Evolutionary conservation across 2,329 filamentous ascomycete species (phyloP), one percentile per base, ranked within the genome.

Genomic region (Trichoderma semiorbis): DNA sequence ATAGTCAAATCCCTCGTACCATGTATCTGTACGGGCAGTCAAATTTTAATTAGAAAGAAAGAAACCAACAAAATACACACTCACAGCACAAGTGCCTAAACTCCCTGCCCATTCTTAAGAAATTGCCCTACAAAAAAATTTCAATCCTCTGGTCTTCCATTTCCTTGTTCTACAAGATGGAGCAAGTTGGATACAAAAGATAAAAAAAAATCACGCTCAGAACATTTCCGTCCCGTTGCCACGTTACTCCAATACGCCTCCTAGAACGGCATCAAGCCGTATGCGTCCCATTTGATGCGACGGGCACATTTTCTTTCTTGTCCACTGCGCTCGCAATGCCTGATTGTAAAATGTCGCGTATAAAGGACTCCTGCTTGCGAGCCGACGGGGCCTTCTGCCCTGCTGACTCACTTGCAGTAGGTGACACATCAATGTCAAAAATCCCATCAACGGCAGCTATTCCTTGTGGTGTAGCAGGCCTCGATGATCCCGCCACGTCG

Each of bases 191-290:
- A 72, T 70, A 62, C 72, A 75, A 69, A 47, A 63, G 14, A 43
- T 39, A 36, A 55, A 28, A 39, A 32, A 30, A 34, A 55, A n/a
- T 10, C 30, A 58, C 32, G 50, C 69, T 63, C 43, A 64, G 47
- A 62, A 55, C 43, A 64, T 70, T 53, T 43, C 39, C 66, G 26
- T 18, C 30, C 73, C 72, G 67, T 73, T 70, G 71, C 73, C 74
- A 73, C 71, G 53, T 72, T 76, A 78, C 77, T 76, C 76, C 77
- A 71, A 67, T 78, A 70, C 74, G 69, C 73, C 72, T 66, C 43
- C 14, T 69, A 32, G 39, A 47, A 72, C 47, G 66, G 43, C 63
- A 39, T 68, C 61, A 72, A 71, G 30, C 30, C 61, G 70, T 57
- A 28, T 68, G 70, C 70, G 57, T 55, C 64, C 57, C 43, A 7